A percentile compares a stretch with the other conserved stretches of the same genome.
Evolutionary conservation across 2,329 filamentous ascomycete genomes (phyloP).

Genomic region (Penicillium sp.): DNA sequence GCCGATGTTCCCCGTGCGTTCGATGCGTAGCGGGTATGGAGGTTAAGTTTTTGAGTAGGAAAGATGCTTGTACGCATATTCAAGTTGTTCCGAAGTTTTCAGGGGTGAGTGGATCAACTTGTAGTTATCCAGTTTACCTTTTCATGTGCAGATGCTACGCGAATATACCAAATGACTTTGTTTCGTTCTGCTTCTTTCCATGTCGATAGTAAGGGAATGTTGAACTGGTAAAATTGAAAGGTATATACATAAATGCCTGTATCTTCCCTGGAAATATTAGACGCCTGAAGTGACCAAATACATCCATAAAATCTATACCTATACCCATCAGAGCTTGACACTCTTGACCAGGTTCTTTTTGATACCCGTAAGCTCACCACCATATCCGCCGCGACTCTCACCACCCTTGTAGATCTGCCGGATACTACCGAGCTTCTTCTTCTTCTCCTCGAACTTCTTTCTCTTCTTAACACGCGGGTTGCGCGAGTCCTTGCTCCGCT

Average conservation of each 20-base stretch:
- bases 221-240: constrained; percentile 24
- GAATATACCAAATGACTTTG: background rate
- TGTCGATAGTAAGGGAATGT: too few species aligned
- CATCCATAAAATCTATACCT: constrained; percentile 21
- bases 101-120: too few species aligned
- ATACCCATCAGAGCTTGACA: constrained; percentile 71
- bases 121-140: too few species aligned
- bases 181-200: too few species aligned
- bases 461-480: constrained; percentile 98
- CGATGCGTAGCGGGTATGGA: too few species aligned
- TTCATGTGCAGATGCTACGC: too few species aligned
- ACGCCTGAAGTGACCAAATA: constrained; percentile 25
- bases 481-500: constrained; percentile 88
- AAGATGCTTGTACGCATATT: background rate
- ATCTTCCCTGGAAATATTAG: constrained; percentile 22
- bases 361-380: constrained; percentile 91
- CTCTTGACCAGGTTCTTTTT: constrained; percentile 93
- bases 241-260: constrained; percentile 32
- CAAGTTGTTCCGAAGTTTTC: too few species aligned
- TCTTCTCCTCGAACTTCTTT: constrained; percentile 93
- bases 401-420: constrained; percentile 85
- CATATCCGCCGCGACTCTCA: constrained; percentile 82
- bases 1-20: constrained; percentile 14
- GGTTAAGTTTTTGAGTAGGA: too few species aligned
- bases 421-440: constrained; percentile 93